phyloP scores from a whole-genome alignment of 2,329 filamentous ascomycete species.

The Macroventuria anomochaeta region DNA sequence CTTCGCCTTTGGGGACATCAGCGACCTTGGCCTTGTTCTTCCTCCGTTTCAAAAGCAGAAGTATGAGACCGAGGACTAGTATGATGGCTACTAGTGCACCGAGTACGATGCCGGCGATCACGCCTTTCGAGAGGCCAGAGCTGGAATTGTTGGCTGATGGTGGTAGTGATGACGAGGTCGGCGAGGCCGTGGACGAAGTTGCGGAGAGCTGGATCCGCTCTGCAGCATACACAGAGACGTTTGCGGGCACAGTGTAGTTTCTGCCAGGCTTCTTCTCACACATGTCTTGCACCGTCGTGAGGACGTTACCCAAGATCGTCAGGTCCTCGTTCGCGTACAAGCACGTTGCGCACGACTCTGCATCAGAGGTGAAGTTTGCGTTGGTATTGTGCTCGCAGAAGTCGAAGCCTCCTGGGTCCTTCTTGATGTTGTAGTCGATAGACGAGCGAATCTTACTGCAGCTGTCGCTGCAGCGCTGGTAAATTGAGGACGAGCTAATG shows the following conservation, averaged over 20 bases:
- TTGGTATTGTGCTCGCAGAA: conserved; percentile 24
- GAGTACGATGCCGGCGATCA: conserved; percentile 27
- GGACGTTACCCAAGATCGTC: conserved; percentile 31
- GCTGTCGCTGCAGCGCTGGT: conserved; percentile 23
- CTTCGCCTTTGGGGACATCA: neutral
- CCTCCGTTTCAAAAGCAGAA: conserved; percentile 21
- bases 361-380: conserved; percentile 26
- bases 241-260: conserved; percentile 15
- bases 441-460: conserved; percentile 25
- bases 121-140: conserved; percentile 22
- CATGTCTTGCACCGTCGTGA: conserved; percentile 22
- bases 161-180: neutral
- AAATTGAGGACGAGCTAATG: conserved; percentile 17
- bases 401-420: conserved; percentile 19
- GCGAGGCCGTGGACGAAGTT: conserved; percentile 1
- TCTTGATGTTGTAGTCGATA: conserved; percentile 24
- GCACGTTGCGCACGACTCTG: conserved; percentile 23
- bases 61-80: conserved; percentile 20
- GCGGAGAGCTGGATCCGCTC: conserved; percentile 18
- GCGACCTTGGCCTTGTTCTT: conserved; percentile 16
- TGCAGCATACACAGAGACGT: conserved; percentile 25
- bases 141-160: neutral
- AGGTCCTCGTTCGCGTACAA: conserved; percentile 21
- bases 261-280: conserved; percentile 28
- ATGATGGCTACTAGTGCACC: conserved; percentile 22